These are phyloP conservation scores for Fraxinus dipetala DNA, from an alignment of 305 asterid species.

Conservation along the genomic window DNA sequence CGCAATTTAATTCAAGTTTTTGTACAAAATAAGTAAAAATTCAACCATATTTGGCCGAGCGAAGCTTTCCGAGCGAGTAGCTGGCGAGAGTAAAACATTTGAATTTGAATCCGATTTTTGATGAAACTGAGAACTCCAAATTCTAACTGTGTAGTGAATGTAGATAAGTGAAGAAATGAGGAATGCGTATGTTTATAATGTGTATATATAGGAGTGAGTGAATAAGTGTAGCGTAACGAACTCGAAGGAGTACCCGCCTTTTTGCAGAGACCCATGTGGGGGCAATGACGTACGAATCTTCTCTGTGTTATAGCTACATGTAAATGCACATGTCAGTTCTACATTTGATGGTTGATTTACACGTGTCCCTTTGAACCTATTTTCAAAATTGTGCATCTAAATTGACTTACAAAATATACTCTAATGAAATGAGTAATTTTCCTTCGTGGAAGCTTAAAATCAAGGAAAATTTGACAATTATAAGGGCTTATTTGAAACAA, in stretches of 20 bases:
- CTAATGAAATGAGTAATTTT: no score
- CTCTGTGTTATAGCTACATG: constrained; percentile 21
- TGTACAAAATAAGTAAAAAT: background rate
- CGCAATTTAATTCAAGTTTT: background rate
- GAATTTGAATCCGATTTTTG: constrained; percentile 2
- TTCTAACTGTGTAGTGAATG: background rate
- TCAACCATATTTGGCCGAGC: constrained; percentile 91
- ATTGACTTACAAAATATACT: no score
- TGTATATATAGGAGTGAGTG: background rate
- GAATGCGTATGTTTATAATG: background rate
- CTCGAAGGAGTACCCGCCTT: constrained; percentile 25
- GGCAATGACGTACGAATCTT: constrained; percentile 21
- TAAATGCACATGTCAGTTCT: constrained; percentile 23
- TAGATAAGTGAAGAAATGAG: constrained; percentile 13
- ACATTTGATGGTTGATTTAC: background rate
- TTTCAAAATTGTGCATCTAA: no score
- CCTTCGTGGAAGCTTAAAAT: no score
- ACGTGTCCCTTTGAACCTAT: background rate
- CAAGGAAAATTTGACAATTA: no score
- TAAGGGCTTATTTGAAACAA: no score
- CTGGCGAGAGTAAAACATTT: constrained; percentile 85
- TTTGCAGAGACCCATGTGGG: constrained; percentile 22
- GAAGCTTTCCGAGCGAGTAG: constrained; percentile 96
- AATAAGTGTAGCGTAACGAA: constrained; percentile 31
- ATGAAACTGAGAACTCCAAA: constrained; percentile 14